Evolutionary conservation across 106 monocot species (phyloP).

Genomic region (Iris macrosiphon): DNA sequence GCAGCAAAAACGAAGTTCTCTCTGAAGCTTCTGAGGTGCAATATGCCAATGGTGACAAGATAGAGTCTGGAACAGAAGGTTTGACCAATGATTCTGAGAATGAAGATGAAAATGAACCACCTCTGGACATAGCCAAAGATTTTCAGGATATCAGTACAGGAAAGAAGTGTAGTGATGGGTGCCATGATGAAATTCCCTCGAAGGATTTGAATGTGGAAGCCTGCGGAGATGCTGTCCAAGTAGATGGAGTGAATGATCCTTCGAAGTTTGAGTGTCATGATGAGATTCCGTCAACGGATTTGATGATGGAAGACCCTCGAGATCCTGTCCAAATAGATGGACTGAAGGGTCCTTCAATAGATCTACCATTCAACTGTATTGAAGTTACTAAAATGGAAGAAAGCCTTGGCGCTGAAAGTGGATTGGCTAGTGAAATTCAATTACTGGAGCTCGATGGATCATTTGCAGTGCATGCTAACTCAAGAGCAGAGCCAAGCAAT

Average conservation of each 20-base stretch:
- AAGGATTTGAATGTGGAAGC: conserved; percentile 11
- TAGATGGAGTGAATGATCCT: no score
- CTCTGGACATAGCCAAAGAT: background rate
- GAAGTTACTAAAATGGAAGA: background rate
- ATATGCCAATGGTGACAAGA: background rate
- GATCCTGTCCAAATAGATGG: background rate
- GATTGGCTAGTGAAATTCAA: background rate
- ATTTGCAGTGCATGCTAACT: background rate
- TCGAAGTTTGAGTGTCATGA: no score
- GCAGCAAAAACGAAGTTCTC: background rate
- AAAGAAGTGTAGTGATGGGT: background rate
- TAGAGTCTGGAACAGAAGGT: background rate
- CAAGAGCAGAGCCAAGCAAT: conserved; percentile 1
- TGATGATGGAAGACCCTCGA: background rate
- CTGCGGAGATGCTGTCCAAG: no score
- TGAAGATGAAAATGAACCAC: background rate
- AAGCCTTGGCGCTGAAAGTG: background rate
- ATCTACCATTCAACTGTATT: background rate
- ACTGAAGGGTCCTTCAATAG: background rate
- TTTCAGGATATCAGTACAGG: conserved; percentile 3
- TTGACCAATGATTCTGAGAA: background rate
- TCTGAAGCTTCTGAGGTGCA: conserved; percentile 4
- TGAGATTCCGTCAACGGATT: no score
- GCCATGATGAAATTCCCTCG: background rate
- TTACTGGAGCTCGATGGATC: background rate